Conservation (phyloP, 495 filamentous ascomycete genomes). For the Lindgomyces ingoldianus region DNA sequence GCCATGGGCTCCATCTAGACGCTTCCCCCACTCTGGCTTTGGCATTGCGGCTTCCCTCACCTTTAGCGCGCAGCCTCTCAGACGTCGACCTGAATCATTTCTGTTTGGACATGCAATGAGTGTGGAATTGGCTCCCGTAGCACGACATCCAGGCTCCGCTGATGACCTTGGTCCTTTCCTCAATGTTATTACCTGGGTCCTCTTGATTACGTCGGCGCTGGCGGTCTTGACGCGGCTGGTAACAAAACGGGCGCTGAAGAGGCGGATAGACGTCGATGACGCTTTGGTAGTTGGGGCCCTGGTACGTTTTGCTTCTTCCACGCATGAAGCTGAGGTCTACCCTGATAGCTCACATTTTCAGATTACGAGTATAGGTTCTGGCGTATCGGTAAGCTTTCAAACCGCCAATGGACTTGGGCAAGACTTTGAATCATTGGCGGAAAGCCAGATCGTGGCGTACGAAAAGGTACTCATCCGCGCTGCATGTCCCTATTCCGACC, state of each 20-base stretch:
- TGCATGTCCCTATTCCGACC: slow-evolving; percentile 9
- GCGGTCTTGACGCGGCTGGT: slow-evolving; percentile 26
- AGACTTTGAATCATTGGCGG: slow-evolving; percentile 12
- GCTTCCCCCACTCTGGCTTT: slow-evolving; percentile 6
- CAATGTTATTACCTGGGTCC: slow-evolving; percentile 31
- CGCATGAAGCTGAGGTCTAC: background rate
- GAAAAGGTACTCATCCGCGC: slow-evolving; percentile 24
- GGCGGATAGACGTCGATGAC: slow-evolving; percentile 26
- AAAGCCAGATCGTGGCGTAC: slow-evolving; percentile 22
- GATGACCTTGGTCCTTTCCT: slow-evolving; percentile 23
- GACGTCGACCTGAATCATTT: slow-evolving; percentile 5
- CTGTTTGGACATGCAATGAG: slow-evolving; percentile 19
- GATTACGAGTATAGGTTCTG: slow-evolving; percentile 28
- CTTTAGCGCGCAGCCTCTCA: slow-evolving; percentile 3
- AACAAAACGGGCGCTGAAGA: slow-evolving; percentile 25
- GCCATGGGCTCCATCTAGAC: slow-evolving; percentile 7
- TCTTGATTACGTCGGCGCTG: slow-evolving; percentile 24
- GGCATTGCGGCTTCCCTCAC: slow-evolving; percentile 15
- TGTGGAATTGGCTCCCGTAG: slow-evolving; percentile 2
- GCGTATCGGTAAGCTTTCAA: slow-evolving; percentile 26
- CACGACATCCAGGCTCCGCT: slow-evolving; percentile 23
- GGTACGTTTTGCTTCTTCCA: slow-evolving; percentile 10
- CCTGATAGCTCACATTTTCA: slow-evolving; percentile 8
- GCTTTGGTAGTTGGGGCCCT: slow-evolving; percentile 29
- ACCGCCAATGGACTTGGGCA: slow-evolving; percentile 23